Evolutionary conservation across 805 yeast species (phyloP), one percentile per base, ranked within the genome.

Genomic region (Pichia ethanolica): DNA sequence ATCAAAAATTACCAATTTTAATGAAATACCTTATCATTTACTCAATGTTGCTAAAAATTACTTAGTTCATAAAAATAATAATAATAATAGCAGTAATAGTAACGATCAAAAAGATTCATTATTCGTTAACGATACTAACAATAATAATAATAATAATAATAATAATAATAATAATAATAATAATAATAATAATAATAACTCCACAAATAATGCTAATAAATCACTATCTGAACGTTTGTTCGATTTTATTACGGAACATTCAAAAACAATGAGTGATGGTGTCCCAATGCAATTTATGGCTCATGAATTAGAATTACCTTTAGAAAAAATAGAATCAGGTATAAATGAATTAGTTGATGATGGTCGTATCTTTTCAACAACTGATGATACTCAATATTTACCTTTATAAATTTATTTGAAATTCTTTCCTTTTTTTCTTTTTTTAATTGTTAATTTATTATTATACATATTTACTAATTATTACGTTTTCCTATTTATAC

Each of bases 351-450:
- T 86, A 57, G 74, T 79, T 11, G 89, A 84, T 41, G 81, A 75
- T 50, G 95, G 90, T 36, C 80, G 73, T 56, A 72, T 84, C 43
- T 86, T 83, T 62, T 74, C 77, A 44, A 88, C 89, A 12, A 77
- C 78, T 53, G 89, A 84, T 58, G 91, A 85, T 52, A 73, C 74
- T 48, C 72, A 79, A 30, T 83, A 65, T 59, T 71, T 82, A 57
- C 79, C 82, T 47, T 74, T 79, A 51, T 77, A 62, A 60, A 30
- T 25, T 11, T 13, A 26, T 39, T 36, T 14, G 28, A 13, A 35
- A 34, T 37, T 35, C 27, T 32, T 20, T 7, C 32, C 3, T 10
- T 14, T 11, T 35, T 35, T 26, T 35, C 5, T 64, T 10, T 57
- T 63, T 11, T 59, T 44, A 30, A 33, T 12, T 46, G 35, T 45